Conservation (phyloP, 139 green algal genomes). For the Chlamydomonas sp. region DNA sequence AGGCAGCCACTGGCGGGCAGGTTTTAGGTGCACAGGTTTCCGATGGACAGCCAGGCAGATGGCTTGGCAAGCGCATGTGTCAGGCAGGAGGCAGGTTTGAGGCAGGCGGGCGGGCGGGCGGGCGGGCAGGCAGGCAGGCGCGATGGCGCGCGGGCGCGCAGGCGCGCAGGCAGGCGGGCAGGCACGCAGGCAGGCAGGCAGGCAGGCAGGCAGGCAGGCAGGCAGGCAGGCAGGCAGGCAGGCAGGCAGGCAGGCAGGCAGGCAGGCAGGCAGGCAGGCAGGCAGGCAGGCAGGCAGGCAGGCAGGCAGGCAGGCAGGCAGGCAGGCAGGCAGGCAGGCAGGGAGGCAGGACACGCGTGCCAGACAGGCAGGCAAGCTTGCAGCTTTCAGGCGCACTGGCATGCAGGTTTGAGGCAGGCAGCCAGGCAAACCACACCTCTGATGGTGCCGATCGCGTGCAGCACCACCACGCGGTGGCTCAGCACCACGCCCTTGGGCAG, state of each 20-base stretch:
- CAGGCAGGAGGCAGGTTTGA: neutral
- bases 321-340: neutral
- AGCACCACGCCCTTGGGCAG: slow-evolving; percentile 76
- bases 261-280: neutral
- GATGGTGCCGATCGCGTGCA: slow-evolving; percentile 57
- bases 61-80: neutral
- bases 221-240: neutral
- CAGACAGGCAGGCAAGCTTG: neutral
- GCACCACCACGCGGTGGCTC: slow-evolving; percentile 61
- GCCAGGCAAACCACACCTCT: no score
- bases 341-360: neutral
- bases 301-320: neutral
- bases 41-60: neutral
- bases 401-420: no score
- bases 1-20: neutral
- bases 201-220: neutral
- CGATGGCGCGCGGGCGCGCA: no score
- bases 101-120: no score
- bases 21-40: neutral
- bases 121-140: no score
- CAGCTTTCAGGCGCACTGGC: no score
- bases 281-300: neutral
- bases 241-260: neutral
- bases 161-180: no score
- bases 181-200: neutral